These are phyloP conservation scores for Boletus vinaceobasis DNA, from an alignment of 768 basidiomycete genomes.

Conservation along the genomic window DNA sequence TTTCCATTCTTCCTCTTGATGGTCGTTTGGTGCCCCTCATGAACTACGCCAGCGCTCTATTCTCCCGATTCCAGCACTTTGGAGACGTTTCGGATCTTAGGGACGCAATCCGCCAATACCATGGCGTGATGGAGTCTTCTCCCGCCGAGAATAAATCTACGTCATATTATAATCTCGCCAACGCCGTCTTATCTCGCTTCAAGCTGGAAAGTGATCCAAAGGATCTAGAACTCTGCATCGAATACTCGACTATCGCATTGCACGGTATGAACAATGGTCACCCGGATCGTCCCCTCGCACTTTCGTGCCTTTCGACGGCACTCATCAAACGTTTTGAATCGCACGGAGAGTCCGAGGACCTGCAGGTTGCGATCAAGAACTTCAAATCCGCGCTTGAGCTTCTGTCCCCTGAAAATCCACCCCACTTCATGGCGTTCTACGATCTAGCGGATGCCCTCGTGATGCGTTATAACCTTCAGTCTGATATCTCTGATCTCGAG, in stretches of 20 bases:
- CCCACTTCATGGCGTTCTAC: conserved; percentile 13
- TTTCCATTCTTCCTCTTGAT: conserved; percentile 16
- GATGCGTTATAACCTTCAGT: conserved; percentile 24
- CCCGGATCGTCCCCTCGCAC: conserved; percentile 13
- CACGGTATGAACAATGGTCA: conserved; percentile 13
- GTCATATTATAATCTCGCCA: conserved; percentile 29
- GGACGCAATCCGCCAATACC: conserved; percentile 24
- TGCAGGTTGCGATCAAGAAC: conserved; percentile 28
- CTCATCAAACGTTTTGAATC: conserved; percentile 23
- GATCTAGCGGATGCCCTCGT: conserved; percentile 29
- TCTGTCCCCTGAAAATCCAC: conserved; percentile 10
- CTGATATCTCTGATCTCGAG: conserved; percentile 26
- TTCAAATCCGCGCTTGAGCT: conserved; percentile 21
- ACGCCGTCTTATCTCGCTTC: conserved; percentile 29
- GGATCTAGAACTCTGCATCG: conserved; percentile 24
- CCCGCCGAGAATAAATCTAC: conserved; percentile 16
- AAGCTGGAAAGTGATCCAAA: conserved; percentile 16
- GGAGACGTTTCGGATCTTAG: conserved; percentile 22
- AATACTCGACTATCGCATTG: conserved; percentile 19
- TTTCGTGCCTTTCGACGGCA: conserved; percentile 22
- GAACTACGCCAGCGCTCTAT: conserved; percentile 30
- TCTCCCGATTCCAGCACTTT: conserved; percentile 23
- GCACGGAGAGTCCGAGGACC: conserved; percentile 16
- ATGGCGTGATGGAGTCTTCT: conserved; percentile 16
- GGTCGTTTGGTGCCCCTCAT: conserved; percentile 22